Percentiles rank a stretch among this genome's conserved stretches.
Conservation (phyloP, 2,329 filamentous ascomycete genomes). For the Thermoascus crustaceus region DNA sequence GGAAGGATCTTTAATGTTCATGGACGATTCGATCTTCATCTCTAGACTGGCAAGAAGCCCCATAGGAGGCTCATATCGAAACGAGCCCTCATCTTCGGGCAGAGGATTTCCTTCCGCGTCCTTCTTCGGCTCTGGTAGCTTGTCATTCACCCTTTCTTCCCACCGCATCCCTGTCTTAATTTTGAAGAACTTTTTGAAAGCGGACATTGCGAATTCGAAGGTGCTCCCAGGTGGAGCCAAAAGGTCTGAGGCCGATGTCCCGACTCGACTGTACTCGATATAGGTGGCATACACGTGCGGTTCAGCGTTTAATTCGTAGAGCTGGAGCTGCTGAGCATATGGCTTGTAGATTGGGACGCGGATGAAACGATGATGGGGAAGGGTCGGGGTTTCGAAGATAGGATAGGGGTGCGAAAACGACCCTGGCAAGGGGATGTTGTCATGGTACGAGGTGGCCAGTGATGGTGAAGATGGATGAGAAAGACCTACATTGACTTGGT, state of each 20-base stretch:
- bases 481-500: slow-evolving; percentile 49
- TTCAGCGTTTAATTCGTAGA: slow-evolving; percentile 57
- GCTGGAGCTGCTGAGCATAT: slow-evolving; percentile 36
- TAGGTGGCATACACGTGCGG: slow-evolving; percentile 56
- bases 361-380: slow-evolving; percentile 3
- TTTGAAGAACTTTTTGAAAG: slow-evolving; percentile 52
- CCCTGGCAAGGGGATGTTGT: too few relatives aligned
- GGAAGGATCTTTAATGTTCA: background rate
- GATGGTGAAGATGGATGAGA: slow-evolving; percentile 2
- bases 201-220: slow-evolving; percentile 35
- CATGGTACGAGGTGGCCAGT: background rate
- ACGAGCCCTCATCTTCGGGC: slow-evolving; percentile 26
- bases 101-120: slow-evolving; percentile 16
- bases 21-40: slow-evolving; percentile 6
- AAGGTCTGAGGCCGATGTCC: slow-evolving; percentile 22
- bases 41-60: slow-evolving; percentile 17
- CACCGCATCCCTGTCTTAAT: slow-evolving; percentile 52
- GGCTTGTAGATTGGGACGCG: slow-evolving; percentile 15
- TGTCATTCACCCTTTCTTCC: slow-evolving; percentile 37
- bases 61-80: slow-evolving; percentile 15
- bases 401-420: slow-evolving; percentile 6
- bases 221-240: slow-evolving; percentile 25
- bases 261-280: slow-evolving; percentile 37
- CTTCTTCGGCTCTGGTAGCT: slow-evolving; percentile 12
- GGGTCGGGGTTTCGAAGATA: slow-evolving; percentile 8